Evolutionary conservation across 2,329 filamentous ascomycete species (phyloP), one percentile per base, ranked within the genome.

Genomic region (Aciculosporium take): DNA sequence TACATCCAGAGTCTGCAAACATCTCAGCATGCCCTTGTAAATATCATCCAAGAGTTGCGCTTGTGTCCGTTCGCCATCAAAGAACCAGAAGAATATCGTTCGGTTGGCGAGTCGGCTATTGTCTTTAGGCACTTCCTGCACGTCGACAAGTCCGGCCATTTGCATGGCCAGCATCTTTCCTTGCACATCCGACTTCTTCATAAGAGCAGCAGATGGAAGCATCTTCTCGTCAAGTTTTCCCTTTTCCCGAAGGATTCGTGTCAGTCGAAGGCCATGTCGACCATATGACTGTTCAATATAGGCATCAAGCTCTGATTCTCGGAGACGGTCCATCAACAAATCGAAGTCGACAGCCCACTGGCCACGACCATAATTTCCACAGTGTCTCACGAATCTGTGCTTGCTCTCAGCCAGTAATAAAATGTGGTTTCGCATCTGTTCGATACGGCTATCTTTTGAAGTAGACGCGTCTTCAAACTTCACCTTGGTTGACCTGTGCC

Each of bases 151-250:
- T 2, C 91, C 89, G 15, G 79, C 78, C 58, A 86, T 79, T 51
- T 94, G 84, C 72, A 98, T 84, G 46, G 80, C 77, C 12, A 84
- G 80, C 61, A 96, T 80, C 47, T 87, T 82, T 44, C 81, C 78
- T 36, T 91, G 84, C 20, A 96, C 76, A 40, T 94, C 85, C 44
- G 81, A 79, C 52, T 89, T 84, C 43, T 82, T 81, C 67, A 95
- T 81, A 46, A 98, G 74, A 40, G 83, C 84, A 42, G 87, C 71
- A 38, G 79, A 79, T 29, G 84, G 82, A 10, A 95, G 70, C 46
- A 84, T 80, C 60, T 93, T 94, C 60, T 98, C 91, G 50, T 96
- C 89, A n/a, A 96, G 69, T 56, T 91, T 94, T 40, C 91, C 91
- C 55, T 88, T 86, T 44, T 83, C 79, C 30, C 82, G 74, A 17